These are phyloP conservation scores for Botrytis aclada DNA, from an alignment of 2,329 filamentous ascomycete species.

Conservation along the genomic window DNA sequence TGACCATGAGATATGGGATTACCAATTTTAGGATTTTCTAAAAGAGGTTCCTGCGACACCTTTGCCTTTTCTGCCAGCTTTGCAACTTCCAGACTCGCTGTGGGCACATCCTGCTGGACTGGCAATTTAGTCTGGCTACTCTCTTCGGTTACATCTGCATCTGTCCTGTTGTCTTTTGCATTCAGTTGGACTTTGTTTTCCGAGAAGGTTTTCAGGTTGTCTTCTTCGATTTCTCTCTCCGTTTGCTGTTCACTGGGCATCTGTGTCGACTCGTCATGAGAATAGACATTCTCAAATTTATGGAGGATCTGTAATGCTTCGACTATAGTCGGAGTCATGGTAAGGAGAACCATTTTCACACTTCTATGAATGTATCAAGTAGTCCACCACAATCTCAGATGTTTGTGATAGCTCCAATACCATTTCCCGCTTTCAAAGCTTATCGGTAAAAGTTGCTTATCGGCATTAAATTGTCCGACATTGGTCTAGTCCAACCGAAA, in stretches of 20 bases:
- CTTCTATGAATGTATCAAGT: background rate
- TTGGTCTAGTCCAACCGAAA: conserved; percentile 30
- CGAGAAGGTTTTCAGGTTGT: background rate
- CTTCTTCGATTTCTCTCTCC: background rate
- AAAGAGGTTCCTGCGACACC: conserved; percentile 44
- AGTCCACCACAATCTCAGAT: background rate
- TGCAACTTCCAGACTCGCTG: background rate
- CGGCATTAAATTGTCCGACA: conserved; percentile 24
- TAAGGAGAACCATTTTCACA: conserved; percentile 67
- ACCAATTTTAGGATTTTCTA: conserved; percentile 48
- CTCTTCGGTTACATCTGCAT: background rate
- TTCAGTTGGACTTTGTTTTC: background rate
- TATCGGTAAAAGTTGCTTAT: conserved; percentile 22
- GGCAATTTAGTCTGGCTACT: background rate
- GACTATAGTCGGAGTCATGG: conserved; percentile 68
- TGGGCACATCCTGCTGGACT: background rate
- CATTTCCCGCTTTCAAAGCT: conserved; percentile 16
- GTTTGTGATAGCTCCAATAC: background rate
- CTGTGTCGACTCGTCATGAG: background rate
- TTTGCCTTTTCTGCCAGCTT: background rate
- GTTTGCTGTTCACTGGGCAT: background rate
- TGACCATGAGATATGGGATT: conserved; percentile 71
- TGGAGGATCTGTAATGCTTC: conserved; percentile 52
- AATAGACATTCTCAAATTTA: background rate
- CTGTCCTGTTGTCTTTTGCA: no score